Evolutionary conservation across 2,329 filamentous ascomycete genomes (phyloP), one percentile per base, ranked within the genome.

Genomic region (Ascochyta rabiei): DNA sequence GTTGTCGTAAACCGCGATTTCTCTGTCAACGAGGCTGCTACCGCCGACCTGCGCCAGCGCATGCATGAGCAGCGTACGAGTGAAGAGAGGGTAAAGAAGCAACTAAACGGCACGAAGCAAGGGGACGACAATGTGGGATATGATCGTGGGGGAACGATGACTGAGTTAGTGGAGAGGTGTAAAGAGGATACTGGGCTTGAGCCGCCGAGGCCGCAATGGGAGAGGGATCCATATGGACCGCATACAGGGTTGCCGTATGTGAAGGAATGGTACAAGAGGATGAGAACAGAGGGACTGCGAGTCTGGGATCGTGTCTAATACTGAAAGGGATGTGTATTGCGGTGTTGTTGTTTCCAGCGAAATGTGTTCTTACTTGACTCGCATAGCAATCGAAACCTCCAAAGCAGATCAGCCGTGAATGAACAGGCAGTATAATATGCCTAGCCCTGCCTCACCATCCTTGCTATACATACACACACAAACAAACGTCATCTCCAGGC

Each of bases 201-300:
- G 38, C 59, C 79, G 0, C 79, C 80, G 2, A 63, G 52, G 13
- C 75, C 77, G 19, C 79, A 79, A 58, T 82, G 79, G 79, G 72
- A 76, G 35, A 68, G 70, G 18, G 69, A 77, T 33, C 68, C 75
- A 0, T 81, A 81, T 66, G 79, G 79, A 0, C 78, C 80, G 15
- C 79, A 82, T 68, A 70, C 73, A 13, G 69, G 69, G 10, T 41
- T 79, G 39, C 61, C 69, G 18, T 82, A 81, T 66, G 77, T 81
- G 34, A 70, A 72, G 59, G 56, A 72, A 0, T 81, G 79, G 79
- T 80, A 77, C 59, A 61, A 68, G 59, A 71, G 48, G 48, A 77
- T 77, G 73, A 61, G 65, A 48, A 62, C 62, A 35, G 59, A 55
- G n/a, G 64, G 69, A 0, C 43, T 68, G 23, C 50, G 55, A 1